Base-by-base conservation (phyloP, 2,329 filamentous ascomycete genomes). In the Aspergillus melleus region DNA sequence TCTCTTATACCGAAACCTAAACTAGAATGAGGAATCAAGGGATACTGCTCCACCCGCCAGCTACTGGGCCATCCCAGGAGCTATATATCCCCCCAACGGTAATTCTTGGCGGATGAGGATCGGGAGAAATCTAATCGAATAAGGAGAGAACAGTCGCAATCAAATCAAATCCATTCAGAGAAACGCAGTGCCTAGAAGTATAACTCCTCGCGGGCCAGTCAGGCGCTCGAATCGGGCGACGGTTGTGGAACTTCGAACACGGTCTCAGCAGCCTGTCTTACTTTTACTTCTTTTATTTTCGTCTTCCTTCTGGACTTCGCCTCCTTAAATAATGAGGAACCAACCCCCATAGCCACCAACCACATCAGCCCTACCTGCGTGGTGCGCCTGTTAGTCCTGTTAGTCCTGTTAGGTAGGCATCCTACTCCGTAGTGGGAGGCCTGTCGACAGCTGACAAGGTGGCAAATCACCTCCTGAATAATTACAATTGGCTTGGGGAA, bases 291-390 rank as follows among this genome's bases (percentile, higher is more conserved):
- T 4, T 36, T 36, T 12, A 12, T 16, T 16, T 36, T 36, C 32
- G 42, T 49, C 44, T 19, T 36, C 26, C 26, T 49, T 29, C 8
- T 49, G 44, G 57, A 61, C 62, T 65, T 65, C 60, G 64, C 63
- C 63, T 65, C 63, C 61, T 64, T 54, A 62, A 62, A 64, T 61
- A 49, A 62, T 60, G 60, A 57, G 60, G 54, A 49, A 54, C 22
- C 42, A 49, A 54, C 22, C 42, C 20, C n/a, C 44, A 29, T 49
- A 30, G 42, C 58, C 58, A 60, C 63, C 63, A 65, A 64, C 63
- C 63, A 65, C 46, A 50, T 57, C 55, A 52, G 55, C 58, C 51
- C 36, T 61, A 53, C 62, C 47, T 55, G 60, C 16, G 42, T 55
- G 46, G 52, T 47, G 20, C 14, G 32, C 32, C 32, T 12, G 32